Base-by-base conservation (phyloP, 2,329 filamentous ascomycete species). In the Graphiopsis chlorocephala region DNA sequence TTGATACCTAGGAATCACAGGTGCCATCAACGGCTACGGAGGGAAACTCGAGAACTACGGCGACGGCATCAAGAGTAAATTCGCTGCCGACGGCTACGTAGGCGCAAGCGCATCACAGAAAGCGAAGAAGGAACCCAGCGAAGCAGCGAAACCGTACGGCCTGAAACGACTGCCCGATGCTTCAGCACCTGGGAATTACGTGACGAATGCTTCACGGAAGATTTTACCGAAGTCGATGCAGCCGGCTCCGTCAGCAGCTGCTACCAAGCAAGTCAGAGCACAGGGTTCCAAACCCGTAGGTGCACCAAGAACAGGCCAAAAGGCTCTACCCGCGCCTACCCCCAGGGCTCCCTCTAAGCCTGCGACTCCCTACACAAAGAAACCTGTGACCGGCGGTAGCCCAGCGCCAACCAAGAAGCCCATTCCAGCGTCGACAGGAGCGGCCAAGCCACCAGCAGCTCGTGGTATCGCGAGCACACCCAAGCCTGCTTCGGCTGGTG, bases 1-100 rank as follows among this genome's bases (percentile, higher is more conserved):
- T 68, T 64, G 69, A 64, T 61, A 12, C 53, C 56, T 66, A 77
- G 75, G 72, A 58, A 73, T 78, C 26, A 69, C 70, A 69, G 74
- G 74, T 57, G 70, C 72, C 28, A 73, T 78, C 45, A 68, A 67
- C 7, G 72, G 74, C 33, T 72, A 75, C 6, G 75, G 75, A 25
- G 68, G 70, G 31, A 73, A 72, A 55, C 74, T 78, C 69, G 76
- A 76, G 64, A 66, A 63, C 52, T 76, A 77, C 66, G 76, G 75
- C 61, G 67, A 75, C 47, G 66, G 67, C 20, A 70, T 76, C 38
- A 70, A 70, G 62, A 69, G 67, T 25, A 69, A 72, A 4, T 73
- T 74, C 56, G 72, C 75, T 8, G 72, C 75, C 20, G 71, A 74
- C 52, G 72, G 73, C 11, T 71, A 70, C 4, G 69, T 67, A 2